Evolutionary conservation across 2,329 filamentous ascomycete genomes (phyloP).

Genomic region (Xylariaceae sp.): DNA sequence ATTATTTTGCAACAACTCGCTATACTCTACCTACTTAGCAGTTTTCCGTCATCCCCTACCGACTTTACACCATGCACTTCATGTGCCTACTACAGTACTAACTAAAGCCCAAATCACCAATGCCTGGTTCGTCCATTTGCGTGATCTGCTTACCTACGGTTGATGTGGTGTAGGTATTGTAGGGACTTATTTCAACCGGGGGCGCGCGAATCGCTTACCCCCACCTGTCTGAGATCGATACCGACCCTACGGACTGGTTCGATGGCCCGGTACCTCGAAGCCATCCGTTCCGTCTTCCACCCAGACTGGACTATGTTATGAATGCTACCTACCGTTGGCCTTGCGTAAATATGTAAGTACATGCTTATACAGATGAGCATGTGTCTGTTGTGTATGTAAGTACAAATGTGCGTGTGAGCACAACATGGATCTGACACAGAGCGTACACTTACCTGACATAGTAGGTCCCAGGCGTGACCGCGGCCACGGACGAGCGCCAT

Average conservation of each 20-base stretch:
- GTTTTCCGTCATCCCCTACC: slow-evolving; percentile 5
- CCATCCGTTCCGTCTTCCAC: not conserved
- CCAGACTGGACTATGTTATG: not conserved
- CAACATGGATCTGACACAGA: slow-evolving; percentile 30
- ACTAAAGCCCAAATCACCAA: slow-evolving; percentile 15
- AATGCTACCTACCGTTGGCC: too few relatives aligned
- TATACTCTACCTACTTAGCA: slow-evolving; percentile 8
- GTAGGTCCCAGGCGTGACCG: slow-evolving; percentile 20
- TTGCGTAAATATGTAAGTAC: not conserved
- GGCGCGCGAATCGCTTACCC: slow-evolving; percentile 30
- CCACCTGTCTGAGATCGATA: slow-evolving; percentile 5
- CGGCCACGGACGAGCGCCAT: slow-evolving; percentile 30
- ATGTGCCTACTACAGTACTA: not conserved
- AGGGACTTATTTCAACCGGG: slow-evolving; percentile 6
- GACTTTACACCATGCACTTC: not conserved
- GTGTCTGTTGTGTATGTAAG: not conserved
- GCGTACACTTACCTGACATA: slow-evolving; percentile 21
- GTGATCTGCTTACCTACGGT: slow-evolving; percentile 22
- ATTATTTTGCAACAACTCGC: slow-evolving; percentile 19
- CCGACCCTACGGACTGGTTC: not conserved
- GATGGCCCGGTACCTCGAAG: not conserved
- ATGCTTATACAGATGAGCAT: not conserved
- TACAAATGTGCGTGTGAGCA: not conserved
- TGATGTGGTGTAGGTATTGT: slow-evolving; percentile 14
- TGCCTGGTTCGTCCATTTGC: slow-evolving; percentile 27